Percentiles rank a stretch among this genome's conserved stretches.
Evolutionary conservation across 2,329 filamentous ascomycete species (phyloP).

Genomic region (Cladosporium sp.): DNA sequence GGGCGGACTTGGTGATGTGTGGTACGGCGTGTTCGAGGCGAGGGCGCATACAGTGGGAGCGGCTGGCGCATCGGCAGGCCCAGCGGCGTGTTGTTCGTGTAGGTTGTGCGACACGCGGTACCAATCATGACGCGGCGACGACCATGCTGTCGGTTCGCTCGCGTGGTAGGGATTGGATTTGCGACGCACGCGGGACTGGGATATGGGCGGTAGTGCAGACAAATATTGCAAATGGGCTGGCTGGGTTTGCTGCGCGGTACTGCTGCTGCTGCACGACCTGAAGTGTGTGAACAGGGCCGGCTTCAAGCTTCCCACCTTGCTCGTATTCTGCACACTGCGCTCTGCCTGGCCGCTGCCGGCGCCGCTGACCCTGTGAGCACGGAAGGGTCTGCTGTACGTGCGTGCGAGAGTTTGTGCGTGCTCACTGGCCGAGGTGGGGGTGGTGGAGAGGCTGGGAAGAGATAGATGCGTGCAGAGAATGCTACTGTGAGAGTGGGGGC

Average conservation of each 20-base stretch:
- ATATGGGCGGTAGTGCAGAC: not conserved
- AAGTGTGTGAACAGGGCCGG: not conserved
- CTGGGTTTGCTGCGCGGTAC: constrained; percentile 6
- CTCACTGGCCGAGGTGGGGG: not conserved
- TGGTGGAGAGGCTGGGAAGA: not conserved
- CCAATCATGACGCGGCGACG: constrained; percentile 26
- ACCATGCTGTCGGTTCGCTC: constrained; percentile 27
- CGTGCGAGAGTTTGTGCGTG: not conserved
- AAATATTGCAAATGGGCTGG: not conserved
- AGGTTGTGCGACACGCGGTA: constrained; percentile 32
- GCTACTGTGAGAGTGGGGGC: not conserved
- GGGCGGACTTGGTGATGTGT: constrained; percentile 25
- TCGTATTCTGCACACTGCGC: not conserved
- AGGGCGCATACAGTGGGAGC: constrained; percentile 24
- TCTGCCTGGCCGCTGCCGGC: not conserved
- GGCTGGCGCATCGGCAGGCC: constrained; percentile 29
- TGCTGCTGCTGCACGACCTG: not conserved
- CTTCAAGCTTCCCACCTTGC: not conserved
- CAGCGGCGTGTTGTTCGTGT: constrained; percentile 24
- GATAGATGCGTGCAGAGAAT: not conserved
- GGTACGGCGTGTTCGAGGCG: constrained; percentile 39
- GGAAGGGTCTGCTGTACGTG: not conserved
- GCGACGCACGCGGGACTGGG: not conserved
- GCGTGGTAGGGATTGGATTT: constrained; percentile 8
- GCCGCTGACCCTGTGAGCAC: not conserved